These are phyloP conservation scores for Raphanus raphanistrum DNA, from an alignment of 345 rosid species.

Conservation along the genomic window DNA sequence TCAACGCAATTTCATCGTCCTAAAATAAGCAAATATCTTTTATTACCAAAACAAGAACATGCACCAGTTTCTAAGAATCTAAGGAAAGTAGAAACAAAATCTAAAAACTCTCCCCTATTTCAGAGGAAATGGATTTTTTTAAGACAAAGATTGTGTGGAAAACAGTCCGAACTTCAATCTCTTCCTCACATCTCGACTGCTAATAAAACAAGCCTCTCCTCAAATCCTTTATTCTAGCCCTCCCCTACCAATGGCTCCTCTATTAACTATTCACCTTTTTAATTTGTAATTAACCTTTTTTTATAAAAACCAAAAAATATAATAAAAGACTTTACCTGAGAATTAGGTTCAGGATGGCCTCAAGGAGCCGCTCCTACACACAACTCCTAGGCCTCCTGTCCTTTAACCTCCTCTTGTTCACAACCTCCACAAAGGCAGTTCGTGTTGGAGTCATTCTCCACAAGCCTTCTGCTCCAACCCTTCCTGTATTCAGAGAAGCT, in stretches of 20 bases:
- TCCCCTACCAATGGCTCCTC: slow-evolving; percentile 39
- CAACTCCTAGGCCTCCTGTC: slow-evolving; percentile 68
- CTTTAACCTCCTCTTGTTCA: slow-evolving; percentile 47
- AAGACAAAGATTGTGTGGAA: slow-evolving; percentile 32
- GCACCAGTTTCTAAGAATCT: slow-evolving; percentile 24
- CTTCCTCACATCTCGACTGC: slow-evolving; percentile 38
- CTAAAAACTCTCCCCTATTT: slow-evolving; percentile 24
- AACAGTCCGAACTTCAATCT: slow-evolving; percentile 38
- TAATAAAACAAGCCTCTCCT: slow-evolving; percentile 35
- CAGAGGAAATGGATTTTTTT: slow-evolving; percentile 23
- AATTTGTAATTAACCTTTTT: slow-evolving; percentile 22
- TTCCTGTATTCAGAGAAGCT: slow-evolving; percentile 55
- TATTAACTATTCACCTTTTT: slow-evolving; percentile 28
- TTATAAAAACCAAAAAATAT: not conserved
- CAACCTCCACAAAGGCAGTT: slow-evolving; percentile 38
- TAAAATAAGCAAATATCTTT: slow-evolving; percentile 3
- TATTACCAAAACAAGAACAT: not conserved
- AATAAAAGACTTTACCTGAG: slow-evolving; percentile 35
- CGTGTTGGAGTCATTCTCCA: slow-evolving; percentile 42
- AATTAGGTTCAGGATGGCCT: slow-evolving; percentile 63
- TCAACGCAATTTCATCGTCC: not conserved
- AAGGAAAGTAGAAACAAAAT: slow-evolving; percentile 23
- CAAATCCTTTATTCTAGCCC: slow-evolving; percentile 35
- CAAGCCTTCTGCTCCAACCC: slow-evolving; percentile 36
- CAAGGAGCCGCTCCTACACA: slow-evolving; percentile 43